Evolutionary conservation across 768 basidiomycete genomes (phyloP), one percentile per base, ranked within the genome.

Genomic region (Lentinus tigrinus): DNA sequence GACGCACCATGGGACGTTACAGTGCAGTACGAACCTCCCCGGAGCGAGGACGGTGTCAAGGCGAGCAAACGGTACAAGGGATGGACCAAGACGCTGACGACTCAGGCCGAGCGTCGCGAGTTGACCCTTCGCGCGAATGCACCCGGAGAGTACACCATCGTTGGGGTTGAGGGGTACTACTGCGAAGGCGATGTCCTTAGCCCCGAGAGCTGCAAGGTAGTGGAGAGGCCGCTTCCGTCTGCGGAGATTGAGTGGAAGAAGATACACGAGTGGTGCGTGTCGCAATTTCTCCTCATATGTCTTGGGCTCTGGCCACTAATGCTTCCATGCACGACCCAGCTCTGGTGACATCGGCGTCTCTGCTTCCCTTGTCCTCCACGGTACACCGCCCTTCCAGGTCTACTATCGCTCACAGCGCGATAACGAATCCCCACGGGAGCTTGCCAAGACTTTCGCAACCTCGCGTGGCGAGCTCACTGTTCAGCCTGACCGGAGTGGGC

Each of bases 341-440:
- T 92, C 92, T 48, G 90, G 92, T 1, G 95, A 97, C 65, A 94
- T 91, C 17, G 95, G 96, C 8, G 91, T 96, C 47, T 88, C 88
- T 13, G 94, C 91, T 3, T 85, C 89, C 3, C 83, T 97, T 49
- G 82, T 95, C 56, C 79, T 98, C 48, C 89, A 88, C 49, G 96
- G 95, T 16, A 88, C 88, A 3, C 88, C 95, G 26, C 95, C 95
- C 6, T 98, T 97, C 82, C 80, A 81, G 48, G 84, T 96, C 11
- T 84, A 84, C 67, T 97, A 95, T 71, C 83, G 79, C 13, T 81
- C 83, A 56, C 87, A 91, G 66, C 83, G 85, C 47, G 82, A 93
- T 73, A 79, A 82, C 17, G 87, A 90, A 64, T 70, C 82, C 4
- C 74, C 85, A 19, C 80, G 78, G 1, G 85, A 89, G 65, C 72